Base-by-base conservation (phyloP, 2,329 filamentous ascomycete species). In the Esteya vermicola region DNA sequence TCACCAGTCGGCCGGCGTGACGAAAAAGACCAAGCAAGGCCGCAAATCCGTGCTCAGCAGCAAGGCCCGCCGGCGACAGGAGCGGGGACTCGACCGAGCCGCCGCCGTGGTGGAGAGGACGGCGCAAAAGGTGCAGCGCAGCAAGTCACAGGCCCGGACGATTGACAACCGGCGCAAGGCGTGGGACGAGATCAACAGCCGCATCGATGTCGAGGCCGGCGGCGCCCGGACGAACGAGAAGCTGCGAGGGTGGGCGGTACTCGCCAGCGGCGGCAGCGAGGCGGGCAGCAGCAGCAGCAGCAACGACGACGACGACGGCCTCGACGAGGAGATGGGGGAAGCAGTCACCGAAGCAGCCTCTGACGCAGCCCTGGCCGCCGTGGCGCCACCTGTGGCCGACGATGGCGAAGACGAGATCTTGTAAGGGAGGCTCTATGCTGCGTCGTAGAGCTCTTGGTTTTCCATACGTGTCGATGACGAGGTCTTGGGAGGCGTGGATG, bases 1-100 rank as follows among this genome's bases (percentile, higher is more conserved):
- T 14, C 78, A 82, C 48, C 72, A 78, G 53, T 62, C 64, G 2
- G 70, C 76, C 16, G 83, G 84, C 23, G 68, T 89, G 9, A 61
- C 62, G 40, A 85, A 83, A 58, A 84, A 80, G 59, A 25, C 16
- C 35, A 81, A 75, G 55, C 60, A 62, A 44, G 62, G 63, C 40
- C 65, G 71, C 50, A 74, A 74, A 52, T 49, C 59, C n/a, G 60
- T 65, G 8, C 50, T 74, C 53, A 76, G 72, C 49, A 58, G 64
- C 47, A 71, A 65, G 54, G 72, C 72, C 4, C 63, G 67, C 19
- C 62, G 61, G 48, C 64, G 75, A 34, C 67, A 73, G 33, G 72
- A 78, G 50, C 70, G 65, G 51, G 69, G 61, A 37, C 57, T 72
- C 41, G 72, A 76, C 52, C 68, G 68, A 51, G 75, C 74, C 23